Evolutionary conservation across 1,284 basidiomycete species (phyloP), one percentile per base, ranked within the genome.

Genomic region (Somion occarium): DNA sequence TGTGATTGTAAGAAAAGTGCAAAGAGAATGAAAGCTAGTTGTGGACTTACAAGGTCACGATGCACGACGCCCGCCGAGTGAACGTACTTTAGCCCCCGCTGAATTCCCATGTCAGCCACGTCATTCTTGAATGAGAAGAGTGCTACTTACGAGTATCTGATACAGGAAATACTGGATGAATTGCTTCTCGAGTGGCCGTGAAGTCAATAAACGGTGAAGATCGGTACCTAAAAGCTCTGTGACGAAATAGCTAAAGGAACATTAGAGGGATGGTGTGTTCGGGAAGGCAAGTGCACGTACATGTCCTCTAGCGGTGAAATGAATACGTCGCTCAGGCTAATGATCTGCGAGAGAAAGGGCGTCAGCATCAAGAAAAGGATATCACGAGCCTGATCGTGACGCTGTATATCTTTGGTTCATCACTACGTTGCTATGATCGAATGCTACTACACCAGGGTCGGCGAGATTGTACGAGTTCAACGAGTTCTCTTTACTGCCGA

Each of bases 81-180:
- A 15, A 99, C 97, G 67, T 99, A 99, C 83, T 99, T 99, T 52
- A 99, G 80, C 49, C 97, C 97, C 44, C 97, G 91, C 91, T 93
- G 58, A 15, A n/a, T 51, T n/a, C n/a, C n/a, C n/a, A n/a, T n/a
- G 50, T 49, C 25, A 39, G 30, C 24, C 23, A 37, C 26, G n/a
- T 41, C n/a, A 4, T 24, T 51, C 12, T 13, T 18, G 26, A 13
- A 25, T 9, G 26, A 7, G 22, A n/a, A n/a, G n/a, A n/a, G n/a
- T n/a, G n/a, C 23, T 44, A 73, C 85, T 54, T 52, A 92, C 91
- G 53, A 99, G 81, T 59, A 99, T 99, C 72, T 99, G 96, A 74
- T 99, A 99, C 38, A 99, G 76, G 78, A 99, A 99, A 72, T 99
- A 99, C 68, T 99, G 96, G 56, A 99, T 99, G 72, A 99, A 99